phyloP scores from a whole-genome alignment of 768 basidiomycete species.

The Mycena pura region DNA sequence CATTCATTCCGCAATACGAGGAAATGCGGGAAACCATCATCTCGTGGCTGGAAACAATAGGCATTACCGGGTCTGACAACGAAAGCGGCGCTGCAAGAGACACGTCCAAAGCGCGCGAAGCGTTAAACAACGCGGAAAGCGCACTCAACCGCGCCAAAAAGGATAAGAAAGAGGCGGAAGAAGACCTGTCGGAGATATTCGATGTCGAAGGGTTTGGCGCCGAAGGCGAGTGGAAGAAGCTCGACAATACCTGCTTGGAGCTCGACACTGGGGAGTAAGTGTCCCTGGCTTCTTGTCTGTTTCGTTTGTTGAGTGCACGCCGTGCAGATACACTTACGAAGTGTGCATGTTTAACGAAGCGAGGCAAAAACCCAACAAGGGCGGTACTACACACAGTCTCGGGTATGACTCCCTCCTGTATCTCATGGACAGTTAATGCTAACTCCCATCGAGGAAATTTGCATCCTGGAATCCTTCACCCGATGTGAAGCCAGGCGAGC shows the following conservation, averaged over 20 bases:
- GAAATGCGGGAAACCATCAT: conserved; percentile 64
- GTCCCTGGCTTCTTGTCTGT: not conserved
- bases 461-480: conserved; percentile 77
- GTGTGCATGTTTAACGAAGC: conserved; percentile 91
- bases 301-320: not conserved
- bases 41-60: conserved; percentile 68
- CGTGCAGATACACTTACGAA: conserved; percentile 86
- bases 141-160: conserved; percentile 57
- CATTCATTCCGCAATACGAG: conserved; percentile 76
- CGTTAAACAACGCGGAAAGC: conserved; percentile 66
- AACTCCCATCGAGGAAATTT: conserved; percentile 61
- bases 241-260: conserved; percentile 81
- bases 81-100: conserved; percentile 54
- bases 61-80: conserved; percentile 53
- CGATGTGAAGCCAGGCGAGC: conserved; percentile 62
- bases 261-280: conserved; percentile 91
- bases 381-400: conserved; percentile 76
- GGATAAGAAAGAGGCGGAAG: conserved; percentile 59
- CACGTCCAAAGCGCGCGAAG: conserved; percentile 66
- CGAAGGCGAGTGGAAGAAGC: conserved; percentile 95
- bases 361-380: conserved; percentile 85
- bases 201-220: conserved; percentile 69
- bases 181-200: conserved; percentile 72
- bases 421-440: not conserved
- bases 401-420: conserved; percentile 64